These are phyloP conservation scores for Nicotiana obtusifolia DNA, from an alignment of 257 asterid species.

Conservation along the genomic window DNA sequence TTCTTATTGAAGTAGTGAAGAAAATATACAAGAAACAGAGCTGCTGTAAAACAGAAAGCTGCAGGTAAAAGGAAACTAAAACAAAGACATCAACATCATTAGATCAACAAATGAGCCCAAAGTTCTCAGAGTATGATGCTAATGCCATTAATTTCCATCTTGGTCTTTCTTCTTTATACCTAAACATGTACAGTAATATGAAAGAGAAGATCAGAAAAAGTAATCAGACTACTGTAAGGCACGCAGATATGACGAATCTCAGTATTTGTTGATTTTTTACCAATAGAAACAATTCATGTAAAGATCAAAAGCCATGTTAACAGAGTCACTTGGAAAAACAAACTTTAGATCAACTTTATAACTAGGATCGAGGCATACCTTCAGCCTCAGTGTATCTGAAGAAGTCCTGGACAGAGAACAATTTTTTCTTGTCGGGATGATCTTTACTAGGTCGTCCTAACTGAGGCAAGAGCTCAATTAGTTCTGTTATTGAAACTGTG, in stretches of 20 bases:
- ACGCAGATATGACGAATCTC: neutral
- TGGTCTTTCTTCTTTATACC: neutral
- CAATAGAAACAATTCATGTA: neutral
- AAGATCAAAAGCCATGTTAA: neutral
- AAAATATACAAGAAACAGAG: neutral
- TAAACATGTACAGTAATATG: neutral
- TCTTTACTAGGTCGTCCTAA: constrained; percentile 77
- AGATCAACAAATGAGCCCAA: neutral
- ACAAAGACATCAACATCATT: neutral
- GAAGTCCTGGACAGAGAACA: constrained; percentile 91
- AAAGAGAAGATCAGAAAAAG: neutral
- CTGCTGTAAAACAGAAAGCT: neutral
- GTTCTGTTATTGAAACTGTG: constrained; percentile 77
- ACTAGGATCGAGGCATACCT: constrained; percentile 43
- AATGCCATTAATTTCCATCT: neutral
- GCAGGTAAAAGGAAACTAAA: neutral
- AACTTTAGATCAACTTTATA: neutral
- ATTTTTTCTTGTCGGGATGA: constrained; percentile 94
- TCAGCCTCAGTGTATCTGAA: constrained; percentile 98
- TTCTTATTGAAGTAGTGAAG: neutral
- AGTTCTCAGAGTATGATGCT: neutral
- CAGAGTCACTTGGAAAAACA: neutral
- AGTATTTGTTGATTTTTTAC: neutral
- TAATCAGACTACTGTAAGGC: neutral
- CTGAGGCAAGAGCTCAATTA: constrained; percentile 85